Conservation (phyloP, 805 yeast genomes). For the Yarrowia yakushimensis region DNA sequence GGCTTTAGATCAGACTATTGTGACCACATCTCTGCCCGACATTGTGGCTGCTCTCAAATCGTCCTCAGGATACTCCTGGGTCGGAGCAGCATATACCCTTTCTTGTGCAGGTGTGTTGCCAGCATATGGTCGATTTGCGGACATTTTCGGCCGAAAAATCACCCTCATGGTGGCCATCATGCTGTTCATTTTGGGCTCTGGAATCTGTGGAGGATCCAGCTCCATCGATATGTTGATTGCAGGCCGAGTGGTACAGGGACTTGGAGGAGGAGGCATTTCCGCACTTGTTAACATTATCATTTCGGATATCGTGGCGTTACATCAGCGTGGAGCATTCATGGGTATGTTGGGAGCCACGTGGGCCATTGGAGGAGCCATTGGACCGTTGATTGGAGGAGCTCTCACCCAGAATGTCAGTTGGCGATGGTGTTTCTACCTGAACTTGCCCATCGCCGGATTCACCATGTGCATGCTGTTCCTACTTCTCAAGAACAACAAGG, state of each 20-base stretch:
- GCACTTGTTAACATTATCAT: slow-evolving; percentile 51
- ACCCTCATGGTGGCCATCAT: slow-evolving; percentile 41
- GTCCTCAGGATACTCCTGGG: slow-evolving; percentile 34
- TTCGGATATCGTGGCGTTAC: slow-evolving; percentile 42
- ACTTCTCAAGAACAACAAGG: slow-evolving; percentile 29
- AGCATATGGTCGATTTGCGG: slow-evolving; percentile 61
- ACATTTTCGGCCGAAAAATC: slow-evolving; percentile 42
- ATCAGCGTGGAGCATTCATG: slow-evolving; percentile 31
- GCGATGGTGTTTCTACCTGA: slow-evolving; percentile 52
- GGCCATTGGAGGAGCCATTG: slow-evolving; percentile 40
- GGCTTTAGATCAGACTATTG: slow-evolving; percentile 53
- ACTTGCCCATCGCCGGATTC: slow-evolving; percentile 43
- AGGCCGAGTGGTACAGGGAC: slow-evolving; percentile 62
- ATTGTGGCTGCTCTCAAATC: slow-evolving; percentile 50
- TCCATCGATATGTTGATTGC: slow-evolving; percentile 59
- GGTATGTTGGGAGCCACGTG: slow-evolving; percentile 32
- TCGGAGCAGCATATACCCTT: slow-evolving; percentile 64
- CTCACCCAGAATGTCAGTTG: slow-evolving; percentile 46
- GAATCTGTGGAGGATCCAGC: slow-evolving; percentile 42
- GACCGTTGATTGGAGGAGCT: slow-evolving; percentile 56
- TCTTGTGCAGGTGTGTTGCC: slow-evolving; percentile 65
- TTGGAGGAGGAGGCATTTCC: slow-evolving; percentile 67
- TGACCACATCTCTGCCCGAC: slow-evolving; percentile 50
- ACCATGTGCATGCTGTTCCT: slow-evolving; percentile 33
- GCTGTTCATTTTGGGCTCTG: slow-evolving; percentile 44